Base-by-base conservation (phyloP, 208 protist species). In the Naegleria lovaniensis region DNA sequence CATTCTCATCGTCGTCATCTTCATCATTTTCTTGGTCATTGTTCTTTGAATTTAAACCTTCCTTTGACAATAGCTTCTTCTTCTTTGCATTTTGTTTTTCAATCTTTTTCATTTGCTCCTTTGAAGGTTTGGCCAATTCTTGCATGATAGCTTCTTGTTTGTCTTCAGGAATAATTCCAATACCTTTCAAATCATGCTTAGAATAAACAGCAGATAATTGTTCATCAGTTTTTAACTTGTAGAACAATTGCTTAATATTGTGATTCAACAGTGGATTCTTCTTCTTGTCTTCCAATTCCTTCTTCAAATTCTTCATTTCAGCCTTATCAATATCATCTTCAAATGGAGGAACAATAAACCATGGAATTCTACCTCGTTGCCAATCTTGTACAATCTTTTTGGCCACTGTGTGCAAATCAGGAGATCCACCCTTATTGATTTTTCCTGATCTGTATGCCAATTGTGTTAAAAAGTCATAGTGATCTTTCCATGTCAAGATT, bases 361-460 rank as follows among this genome's bases (percentile, higher is more conserved):
- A 99, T 16, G 99, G 98, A 16, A 99, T 93, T 67, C 94, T 92
- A 43, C 99, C 99, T 75, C 98, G 93, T 93, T 99, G 97, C 95
- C 96, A 99, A 92, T 99, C 99, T 89, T 98, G 96, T 0, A 99
- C 94, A 25, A 99, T 95, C 93, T 98, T 98, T 91, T 98, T 98
- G 22, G 98, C 97, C 3, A 96, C 96, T 5, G 96, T 95, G 67
- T 98, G 95, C 0, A 96, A 92, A 92, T 99, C 98, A 0, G 98
- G 96, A 90, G 98, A 94, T 39, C 98, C 98, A 41, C 97, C 98
- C 92, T 96, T 96, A 22, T 99, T 92, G 58, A 99, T 93, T 91
- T 98, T 99, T 43, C 98, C 98, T 43, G 94, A 94, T 29, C 96
- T 95, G 38, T 94, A 94, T 0, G 98, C 98, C 11, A 99, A 90